These are phyloP conservation scores for Botrytis deweyae DNA, from an alignment of 2,329 filamentous ascomycete species.

Conservation along the genomic window DNA sequence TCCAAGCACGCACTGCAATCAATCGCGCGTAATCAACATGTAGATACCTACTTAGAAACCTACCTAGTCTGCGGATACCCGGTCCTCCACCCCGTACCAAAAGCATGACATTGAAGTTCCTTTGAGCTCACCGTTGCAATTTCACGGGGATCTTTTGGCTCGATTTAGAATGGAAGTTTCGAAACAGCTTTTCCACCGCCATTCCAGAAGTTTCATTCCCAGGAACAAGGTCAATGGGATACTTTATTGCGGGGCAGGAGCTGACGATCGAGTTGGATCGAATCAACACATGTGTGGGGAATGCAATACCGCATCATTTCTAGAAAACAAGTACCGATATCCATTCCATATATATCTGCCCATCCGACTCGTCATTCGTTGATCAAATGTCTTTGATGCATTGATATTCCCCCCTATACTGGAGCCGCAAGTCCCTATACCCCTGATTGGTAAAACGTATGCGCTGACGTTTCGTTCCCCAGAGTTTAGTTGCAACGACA, in stretches of 20 bases:
- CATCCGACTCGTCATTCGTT: neutral
- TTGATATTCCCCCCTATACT: neutral
- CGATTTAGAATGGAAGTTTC: neutral
- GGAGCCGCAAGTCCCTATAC: neutral
- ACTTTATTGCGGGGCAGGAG: neutral
- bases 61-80: neutral
- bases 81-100: neutral
- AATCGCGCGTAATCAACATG: neutral
- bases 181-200: neutral
- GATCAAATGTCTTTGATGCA: neutral
- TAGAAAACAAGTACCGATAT: neutral
- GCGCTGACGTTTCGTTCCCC: slow-evolving; percentile 10
- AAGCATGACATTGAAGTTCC: neutral
- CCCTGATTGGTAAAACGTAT: slow-evolving; percentile 9
- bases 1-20: neutral
- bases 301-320: neutral
- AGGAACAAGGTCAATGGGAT: neutral
- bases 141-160: neutral
- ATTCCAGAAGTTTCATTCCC: neutral
- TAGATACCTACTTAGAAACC: neutral
- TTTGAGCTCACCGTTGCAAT: neutral
- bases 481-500: neutral
- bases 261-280: neutral
- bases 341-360: neutral
- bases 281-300: neutral